These are phyloP conservation scores for Paraglomus occultum DNA, from an alignment of 192 early-diverging fungal genomes.

Conservation along the genomic window DNA sequence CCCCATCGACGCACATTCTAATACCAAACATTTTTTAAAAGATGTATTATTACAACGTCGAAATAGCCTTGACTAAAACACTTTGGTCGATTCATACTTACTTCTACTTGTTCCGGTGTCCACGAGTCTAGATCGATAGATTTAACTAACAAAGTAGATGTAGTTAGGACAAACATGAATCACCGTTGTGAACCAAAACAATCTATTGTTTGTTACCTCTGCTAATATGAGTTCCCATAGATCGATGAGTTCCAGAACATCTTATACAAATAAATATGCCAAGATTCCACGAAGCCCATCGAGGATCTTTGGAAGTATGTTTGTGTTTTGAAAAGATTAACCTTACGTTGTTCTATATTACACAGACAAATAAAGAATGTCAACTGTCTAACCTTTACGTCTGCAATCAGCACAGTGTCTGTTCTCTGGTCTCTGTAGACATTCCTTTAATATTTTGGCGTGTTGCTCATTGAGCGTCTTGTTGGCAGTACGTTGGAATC, in stretches of 20 bases:
- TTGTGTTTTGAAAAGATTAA: constrained; percentile 27
- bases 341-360: background rate
- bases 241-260: constrained; percentile 74
- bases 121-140: constrained; percentile 80
- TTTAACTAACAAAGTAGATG: constrained; percentile 55
- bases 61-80: background rate
- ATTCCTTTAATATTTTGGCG: constrained; percentile 64
- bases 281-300: constrained; percentile 68
- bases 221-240: constrained; percentile 81
- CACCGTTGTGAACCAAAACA: background rate
- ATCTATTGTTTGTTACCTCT: constrained; percentile 54
- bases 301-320: constrained; percentile 49
- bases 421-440: constrained; percentile 69
- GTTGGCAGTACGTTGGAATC: constrained; percentile 62
- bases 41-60: background rate
- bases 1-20: constrained; percentile 78
- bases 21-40: background rate
- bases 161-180: constrained; percentile 9
- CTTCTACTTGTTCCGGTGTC: constrained; percentile 73
- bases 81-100: background rate
- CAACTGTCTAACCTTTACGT: constrained; percentile 58
- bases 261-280: constrained; percentile 63
- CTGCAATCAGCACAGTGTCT: constrained; percentile 78
- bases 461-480: constrained; percentile 73
- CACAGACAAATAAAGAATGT: background rate